These are phyloP conservation scores for Leucocoprinus leucothites DNA, from an alignment of 768 basidiomycete species.

Conservation along the genomic window DNA sequence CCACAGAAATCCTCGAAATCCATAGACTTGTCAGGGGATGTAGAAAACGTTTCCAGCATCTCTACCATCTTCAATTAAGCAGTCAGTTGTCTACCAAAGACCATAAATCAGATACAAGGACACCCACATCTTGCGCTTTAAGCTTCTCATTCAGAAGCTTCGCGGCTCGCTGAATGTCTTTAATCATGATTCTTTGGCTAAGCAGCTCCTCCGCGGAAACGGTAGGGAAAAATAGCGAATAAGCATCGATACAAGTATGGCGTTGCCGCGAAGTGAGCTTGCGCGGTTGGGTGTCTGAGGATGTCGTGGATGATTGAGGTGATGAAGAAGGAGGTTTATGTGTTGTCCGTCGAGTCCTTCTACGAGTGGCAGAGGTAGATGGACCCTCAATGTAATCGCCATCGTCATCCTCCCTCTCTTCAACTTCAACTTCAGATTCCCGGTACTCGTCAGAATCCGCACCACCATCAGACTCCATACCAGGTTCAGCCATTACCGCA, in stretches of 20 bases:
- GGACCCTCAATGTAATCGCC: conserved; percentile 22
- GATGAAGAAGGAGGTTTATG: conserved; percentile 6
- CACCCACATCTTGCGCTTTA: conserved; percentile 68
- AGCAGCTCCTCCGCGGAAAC: conserved; percentile 42
- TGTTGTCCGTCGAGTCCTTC: conserved; percentile 12
- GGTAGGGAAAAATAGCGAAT: conserved; percentile 72
- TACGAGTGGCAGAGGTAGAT: conserved; percentile 18
- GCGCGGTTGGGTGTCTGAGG: conserved; percentile 7
- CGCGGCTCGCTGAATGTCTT: conserved; percentile 61
- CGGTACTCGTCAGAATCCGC: conserved; percentile 20
- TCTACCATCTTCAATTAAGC: conserved; percentile 55
- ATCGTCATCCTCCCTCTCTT: conserved; percentile 23
- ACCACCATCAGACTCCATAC: conserved; percentile 12
- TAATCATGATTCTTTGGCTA: conserved; percentile 56
- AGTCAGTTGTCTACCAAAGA: neutral
- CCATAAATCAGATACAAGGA: neutral
- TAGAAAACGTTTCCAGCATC: conserved; percentile 78
- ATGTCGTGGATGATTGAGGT: conserved; percentile 6
- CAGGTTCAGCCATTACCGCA: conserved; percentile 1
- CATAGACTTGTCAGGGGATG: conserved; percentile 66
- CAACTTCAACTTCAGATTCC: conserved; percentile 27
- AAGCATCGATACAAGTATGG: conserved; percentile 53
- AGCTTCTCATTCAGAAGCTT: conserved; percentile 68
- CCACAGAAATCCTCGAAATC: conserved; percentile 64
- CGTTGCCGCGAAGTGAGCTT: conserved; percentile 51